Evolutionary conservation across 2,329 filamentous ascomycete genomes (phyloP).

Genomic region (Claviceps pazoutovae): DNA sequence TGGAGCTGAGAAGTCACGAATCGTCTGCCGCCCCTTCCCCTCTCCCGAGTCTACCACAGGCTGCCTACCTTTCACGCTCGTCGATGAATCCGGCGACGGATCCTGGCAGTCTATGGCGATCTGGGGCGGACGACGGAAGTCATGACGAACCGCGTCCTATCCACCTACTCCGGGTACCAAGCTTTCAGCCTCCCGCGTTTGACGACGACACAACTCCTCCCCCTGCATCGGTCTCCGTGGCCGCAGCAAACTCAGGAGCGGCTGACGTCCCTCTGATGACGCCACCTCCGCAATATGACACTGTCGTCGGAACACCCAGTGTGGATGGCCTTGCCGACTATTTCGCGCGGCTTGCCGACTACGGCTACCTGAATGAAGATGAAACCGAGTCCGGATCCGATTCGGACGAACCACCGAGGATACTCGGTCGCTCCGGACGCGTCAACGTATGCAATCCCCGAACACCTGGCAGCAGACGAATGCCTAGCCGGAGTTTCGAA

Average conservation of each 20-base stretch:
- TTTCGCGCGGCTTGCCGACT: constrained; percentile 65
- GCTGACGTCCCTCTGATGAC: constrained; percentile 39
- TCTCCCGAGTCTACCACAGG: constrained; percentile 37
- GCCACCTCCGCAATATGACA: constrained; percentile 74
- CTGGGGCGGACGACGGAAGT: constrained; percentile 3
- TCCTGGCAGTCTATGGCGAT: constrained; percentile 8
- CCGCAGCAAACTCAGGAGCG: constrained; percentile 11
- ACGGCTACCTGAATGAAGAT: constrained; percentile 33
- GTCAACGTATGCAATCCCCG: constrained; percentile 45
- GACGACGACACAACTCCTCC: constrained; percentile 49
- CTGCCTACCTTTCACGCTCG: constrained; percentile 35
- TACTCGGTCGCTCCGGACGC: constrained; percentile 36
- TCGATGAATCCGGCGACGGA: constrained; percentile 18
- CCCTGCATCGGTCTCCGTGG: constrained; percentile 14
- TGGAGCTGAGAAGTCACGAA: constrained; percentile 20
- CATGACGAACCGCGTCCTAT: constrained; percentile 50
- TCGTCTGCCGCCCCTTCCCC: constrained; percentile 30
- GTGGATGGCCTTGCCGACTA: constrained; percentile 70
- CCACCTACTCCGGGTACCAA: constrained; percentile 69
- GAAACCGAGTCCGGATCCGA: constrained; percentile 28
- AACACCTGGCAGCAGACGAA: constrained; percentile 34
- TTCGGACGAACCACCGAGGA: constrained; percentile 29
- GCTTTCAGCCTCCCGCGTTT: constrained; percentile 78
- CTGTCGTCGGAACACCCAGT: constrained; percentile 55
- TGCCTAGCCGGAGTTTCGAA: constrained; percentile 43